Evolutionary conservation across 176 grass and related monocot species (phyloP).

Genomic region (Typha latifolia): DNA sequence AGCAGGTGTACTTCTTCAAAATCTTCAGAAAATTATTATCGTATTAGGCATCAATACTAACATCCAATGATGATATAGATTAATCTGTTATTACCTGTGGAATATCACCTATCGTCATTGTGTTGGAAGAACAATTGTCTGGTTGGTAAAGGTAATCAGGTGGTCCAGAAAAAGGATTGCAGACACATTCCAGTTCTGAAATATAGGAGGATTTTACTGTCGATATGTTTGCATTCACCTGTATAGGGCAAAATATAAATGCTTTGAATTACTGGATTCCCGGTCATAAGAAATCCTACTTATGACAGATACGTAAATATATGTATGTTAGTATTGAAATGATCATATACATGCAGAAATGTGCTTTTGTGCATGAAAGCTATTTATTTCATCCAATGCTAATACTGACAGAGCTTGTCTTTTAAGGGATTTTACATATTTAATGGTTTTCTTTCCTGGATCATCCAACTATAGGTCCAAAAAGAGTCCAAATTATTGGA

Average conservation of each 20-base stretch:
- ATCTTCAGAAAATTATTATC: conserved; percentile 24
- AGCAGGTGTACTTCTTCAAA: conserved; percentile 68
- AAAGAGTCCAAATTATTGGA: too few relatives aligned
- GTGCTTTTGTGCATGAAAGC: too few relatives aligned
- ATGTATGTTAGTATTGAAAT: too few relatives aligned
- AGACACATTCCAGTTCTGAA: conserved; percentile 67
- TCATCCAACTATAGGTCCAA: too few relatives aligned
- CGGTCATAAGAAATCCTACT: not conserved
- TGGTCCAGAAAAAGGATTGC: conserved; percentile 84
- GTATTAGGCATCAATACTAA: not conserved
- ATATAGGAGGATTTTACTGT: conserved; percentile 36
- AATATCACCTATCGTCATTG: conserved; percentile 71
- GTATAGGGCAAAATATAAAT: not conserved
- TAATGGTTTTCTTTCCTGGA: too few relatives aligned
- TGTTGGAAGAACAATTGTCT: conserved; percentile 63
- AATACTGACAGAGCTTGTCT: too few relatives aligned
- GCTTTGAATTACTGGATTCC: too few relatives aligned
- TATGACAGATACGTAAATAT: too few relatives aligned
- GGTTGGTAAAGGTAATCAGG: conserved; percentile 62
- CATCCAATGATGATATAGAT: not conserved
- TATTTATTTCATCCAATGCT: too few relatives aligned
- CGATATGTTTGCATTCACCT: conserved; percentile 82
- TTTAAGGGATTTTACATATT: too few relatives aligned
- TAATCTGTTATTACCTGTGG: conserved; percentile 43
- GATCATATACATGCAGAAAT: conserved; percentile 3